A percentile compares a stretch with the other conserved stretches of the same genome.
Conservation (phyloP, 192 early-diverging fungal genomes). For the Coemansia sp. region DNA sequence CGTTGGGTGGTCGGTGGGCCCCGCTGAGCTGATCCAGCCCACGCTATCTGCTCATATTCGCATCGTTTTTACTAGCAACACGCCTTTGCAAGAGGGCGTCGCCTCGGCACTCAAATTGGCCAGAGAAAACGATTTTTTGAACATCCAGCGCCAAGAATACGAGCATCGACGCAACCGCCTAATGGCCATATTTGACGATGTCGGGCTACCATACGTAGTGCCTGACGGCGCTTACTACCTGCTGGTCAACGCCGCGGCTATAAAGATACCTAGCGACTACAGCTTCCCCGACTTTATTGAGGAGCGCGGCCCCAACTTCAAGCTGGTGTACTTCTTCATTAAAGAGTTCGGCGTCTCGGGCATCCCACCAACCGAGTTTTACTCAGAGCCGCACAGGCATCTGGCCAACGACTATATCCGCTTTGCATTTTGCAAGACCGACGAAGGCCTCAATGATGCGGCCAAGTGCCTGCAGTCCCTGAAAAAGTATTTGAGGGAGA, state of each 20-base stretch:
- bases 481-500: conserved; percentile 41
- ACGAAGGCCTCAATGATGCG: conserved; percentile 75
- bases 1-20: conserved; percentile 88
- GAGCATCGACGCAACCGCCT: conserved; percentile 70
- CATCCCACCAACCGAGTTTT: conserved; percentile 92
- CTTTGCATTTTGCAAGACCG: conserved; percentile 93
- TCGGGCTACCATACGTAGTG: conserved; percentile 73
- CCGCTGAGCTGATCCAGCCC: conserved; percentile 66
- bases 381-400: conserved; percentile 62
- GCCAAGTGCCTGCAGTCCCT: conserved; percentile 64
- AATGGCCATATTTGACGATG: conserved; percentile 61
- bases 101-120: conserved; percentile 73
- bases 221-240: conserved; percentile 95
- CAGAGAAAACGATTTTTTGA: conserved; percentile 61
- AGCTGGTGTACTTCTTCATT: conserved; percentile 80
- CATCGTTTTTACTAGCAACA: conserved; percentile 84
- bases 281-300: conserved; percentile 57
- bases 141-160: conserved; percentile 67
- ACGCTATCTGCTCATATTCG: conserved; percentile 85
- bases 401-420: conserved; percentile 74
- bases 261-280: conserved; percentile 65
- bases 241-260: conserved; percentile 72
- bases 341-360: conserved; percentile 86
- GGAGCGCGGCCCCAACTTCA: conserved; percentile 69
- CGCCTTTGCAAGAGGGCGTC: conserved; percentile 85